Conservation (phyloP, 768 basidiomycete genomes). For the Tylopilus vinaceipallidus region DNA sequence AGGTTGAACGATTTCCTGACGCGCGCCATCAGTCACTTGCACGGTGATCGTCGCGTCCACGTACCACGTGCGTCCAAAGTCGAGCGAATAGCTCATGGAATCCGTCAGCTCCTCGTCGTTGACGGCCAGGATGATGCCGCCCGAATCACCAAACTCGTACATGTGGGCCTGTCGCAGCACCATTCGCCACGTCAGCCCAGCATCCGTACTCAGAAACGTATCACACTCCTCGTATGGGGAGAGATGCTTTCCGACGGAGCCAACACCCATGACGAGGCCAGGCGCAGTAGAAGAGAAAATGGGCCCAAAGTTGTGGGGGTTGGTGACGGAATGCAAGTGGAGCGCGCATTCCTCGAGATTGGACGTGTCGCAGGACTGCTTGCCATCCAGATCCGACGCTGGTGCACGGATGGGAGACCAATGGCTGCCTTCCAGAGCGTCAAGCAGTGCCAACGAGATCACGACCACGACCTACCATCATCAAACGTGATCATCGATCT, state of each 20-base stretch:
- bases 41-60: conserved; percentile 23
- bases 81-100: conserved; percentile 70
- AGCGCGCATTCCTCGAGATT: conserved; percentile 69
- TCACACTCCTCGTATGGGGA: conserved; percentile 81
- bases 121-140: conserved; percentile 73
- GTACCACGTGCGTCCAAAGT: conserved; percentile 83
- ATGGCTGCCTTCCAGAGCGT: conserved; percentile 48
- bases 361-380: conserved; percentile 55
- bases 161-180: conserved; percentile 74
- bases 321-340: conserved; percentile 90
- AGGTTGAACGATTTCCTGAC: conserved; percentile 69
- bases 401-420: conserved; percentile 74
- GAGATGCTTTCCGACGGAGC: conserved; percentile 72
- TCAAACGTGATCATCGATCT: conserved; percentile 86
- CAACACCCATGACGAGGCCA: conserved; percentile 96
- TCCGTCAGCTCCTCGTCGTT: conserved; percentile 83
- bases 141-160: conserved; percentile 95
- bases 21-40: background rate
- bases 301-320: conserved; percentile 90
- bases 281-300: conserved; percentile 95
- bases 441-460: background rate
- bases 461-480: conserved; percentile 51
- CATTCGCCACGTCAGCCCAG: conserved; percentile 85
- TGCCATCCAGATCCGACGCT: conserved; percentile 53
- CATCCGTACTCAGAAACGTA: conserved; percentile 91